A percentile compares a stretch with the other conserved stretches of the same genome.
These are phyloP conservation scores for Cyclotella kingstonii DNA, from an alignment of 108 stramenopile genomes.

Conservation along the genomic window DNA sequence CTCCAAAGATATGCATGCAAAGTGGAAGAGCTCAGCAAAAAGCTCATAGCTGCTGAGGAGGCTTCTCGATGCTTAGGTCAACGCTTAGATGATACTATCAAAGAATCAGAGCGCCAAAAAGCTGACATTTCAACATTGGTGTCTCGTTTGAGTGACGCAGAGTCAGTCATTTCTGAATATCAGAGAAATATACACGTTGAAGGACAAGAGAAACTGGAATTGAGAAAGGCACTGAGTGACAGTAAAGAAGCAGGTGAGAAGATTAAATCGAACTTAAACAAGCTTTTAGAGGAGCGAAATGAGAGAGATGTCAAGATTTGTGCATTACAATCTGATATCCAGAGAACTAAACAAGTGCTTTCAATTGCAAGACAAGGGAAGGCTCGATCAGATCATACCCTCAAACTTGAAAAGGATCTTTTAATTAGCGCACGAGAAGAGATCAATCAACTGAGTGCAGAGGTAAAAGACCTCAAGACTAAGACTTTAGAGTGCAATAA, in stretches of 20 bases:
- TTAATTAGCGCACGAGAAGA: slow-evolving; percentile 11
- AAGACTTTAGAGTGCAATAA: slow-evolving; percentile 15
- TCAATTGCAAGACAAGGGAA: slow-evolving; percentile 27
- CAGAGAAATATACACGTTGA: slow-evolving; percentile 8
- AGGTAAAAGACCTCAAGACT: slow-evolving; percentile 15
- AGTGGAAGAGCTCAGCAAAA: background rate
- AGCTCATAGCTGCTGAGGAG: slow-evolving; percentile 5
- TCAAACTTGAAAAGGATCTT: slow-evolving; percentile 13
- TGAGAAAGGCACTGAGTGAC: slow-evolving; percentile 5
- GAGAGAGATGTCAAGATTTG: slow-evolving; percentile 21
- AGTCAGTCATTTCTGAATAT: slow-evolving; percentile 9
- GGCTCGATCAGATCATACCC: slow-evolving; percentile 19
- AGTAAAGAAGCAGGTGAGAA: slow-evolving; percentile 2
- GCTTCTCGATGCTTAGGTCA: background rate
- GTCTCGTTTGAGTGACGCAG: slow-evolving; percentile 21
- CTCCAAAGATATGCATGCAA: background rate
- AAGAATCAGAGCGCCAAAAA: slow-evolving; percentile 2
- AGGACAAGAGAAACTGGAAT: slow-evolving; percentile 14
- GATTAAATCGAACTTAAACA: slow-evolving; percentile 15
- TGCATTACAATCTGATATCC: slow-evolving; percentile 3
- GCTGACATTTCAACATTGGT: slow-evolving; percentile 22
- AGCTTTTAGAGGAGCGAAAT: slow-evolving; percentile 1
- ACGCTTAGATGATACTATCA: background rate
- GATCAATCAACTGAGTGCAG: slow-evolving; percentile 15
- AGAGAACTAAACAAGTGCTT: slow-evolving; percentile 23